Base-by-base conservation (phyloP, 108 stramenopile species). In the Fistulifera solaris region DNA sequence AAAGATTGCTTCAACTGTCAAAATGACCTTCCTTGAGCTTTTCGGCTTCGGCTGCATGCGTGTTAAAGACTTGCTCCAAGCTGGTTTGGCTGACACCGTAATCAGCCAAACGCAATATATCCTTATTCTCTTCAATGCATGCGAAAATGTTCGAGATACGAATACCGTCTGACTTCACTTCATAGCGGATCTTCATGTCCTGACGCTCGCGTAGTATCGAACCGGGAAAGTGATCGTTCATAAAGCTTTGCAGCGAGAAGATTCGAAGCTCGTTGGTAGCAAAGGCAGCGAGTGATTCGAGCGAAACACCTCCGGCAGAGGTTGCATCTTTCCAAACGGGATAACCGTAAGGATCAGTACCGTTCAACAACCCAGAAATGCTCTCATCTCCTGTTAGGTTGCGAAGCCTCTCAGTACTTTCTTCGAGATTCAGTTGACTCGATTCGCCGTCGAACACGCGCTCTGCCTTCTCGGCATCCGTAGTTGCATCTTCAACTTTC, bases 61-160 rank as follows among this genome's bases (percentile, higher is more conserved):
- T 76, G 53, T 85, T 89, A 54, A 89, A 89, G 0, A 89, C 81
- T 46, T 85, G 84, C 58, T 91, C 89, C 55, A 91, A 54, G 16
- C 66, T 72, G 12, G 89, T 91, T 54, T 91, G 89, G 40, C 68
- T 71, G 0, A 86, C 78, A 17, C 79, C 77, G 38, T 87, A 92
- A 26, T 92, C 89, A 1, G 73, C 70, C 28, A 92, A 47, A 48
- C 56, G 60, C 41, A 86, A 40, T 0, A 40, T 40, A 1, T 71
- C 74, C 57, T 87, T 92, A 59, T 77, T 69, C 10, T 60, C 71
- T 71, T 92, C 85, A 38, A 92, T 71, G 4, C 42, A 54, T 1
- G 58, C 66, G 72, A 92, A 92, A 19, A 92, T 70, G 40, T 55
- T 65, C 11, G 78, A 71, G 22, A 92, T 83, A 1, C 63, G 63